These are phyloP conservation scores for Peronospora farinosa DNA, from an alignment of 352 stramenopile species.

Conservation along the genomic window DNA sequence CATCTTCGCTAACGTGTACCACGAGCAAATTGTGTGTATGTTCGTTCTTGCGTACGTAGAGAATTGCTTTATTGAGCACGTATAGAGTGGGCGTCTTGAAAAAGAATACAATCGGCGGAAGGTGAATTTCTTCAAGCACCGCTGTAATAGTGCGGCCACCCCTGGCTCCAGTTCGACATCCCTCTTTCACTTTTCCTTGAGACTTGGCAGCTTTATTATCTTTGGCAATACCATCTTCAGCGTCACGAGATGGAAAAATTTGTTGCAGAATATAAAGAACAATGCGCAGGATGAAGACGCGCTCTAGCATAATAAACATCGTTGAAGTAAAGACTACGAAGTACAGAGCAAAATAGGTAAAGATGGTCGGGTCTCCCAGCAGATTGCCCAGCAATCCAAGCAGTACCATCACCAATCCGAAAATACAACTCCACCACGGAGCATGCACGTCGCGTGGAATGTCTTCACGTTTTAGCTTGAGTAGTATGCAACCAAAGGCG, in stretches of 20 bases:
- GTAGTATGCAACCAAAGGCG: conserved; percentile 85
- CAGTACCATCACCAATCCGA: conserved; percentile 67
- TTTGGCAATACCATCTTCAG: conserved; percentile 21
- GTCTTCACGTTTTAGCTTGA: conserved; percentile 89
- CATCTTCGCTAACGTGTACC: conserved; percentile 69
- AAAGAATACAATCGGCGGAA: conserved; percentile 89
- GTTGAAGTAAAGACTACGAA: conserved; percentile 59
- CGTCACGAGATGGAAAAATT: conserved; percentile 45
- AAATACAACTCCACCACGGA: conserved; percentile 76
- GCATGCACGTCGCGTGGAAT: conserved; percentile 85
- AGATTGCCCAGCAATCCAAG: conserved; percentile 59
- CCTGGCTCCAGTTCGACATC: conserved; percentile 44
- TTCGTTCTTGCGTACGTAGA: conserved; percentile 90
- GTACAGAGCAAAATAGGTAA: conserved; percentile 81
- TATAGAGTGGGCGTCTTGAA: conserved; percentile 82
- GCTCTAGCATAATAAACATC: conserved; percentile 80
- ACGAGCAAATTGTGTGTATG: conserved; percentile 89
- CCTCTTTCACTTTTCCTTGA: conserved; percentile 18
- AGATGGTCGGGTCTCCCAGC: conserved; percentile 61
- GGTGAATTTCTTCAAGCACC: conserved; percentile 58
- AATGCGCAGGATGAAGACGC: conserved; percentile 68
- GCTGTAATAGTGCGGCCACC: conserved; percentile 62
- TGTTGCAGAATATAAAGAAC: conserved; percentile 60
- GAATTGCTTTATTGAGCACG: conserved; percentile 90
- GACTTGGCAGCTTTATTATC: conserved; percentile 19